Percentiles rank a stretch among this genome's conserved stretches.
phyloP scores from a whole-genome alignment of 1,139 yeast genomes.

The Pichia sp. region DNA sequence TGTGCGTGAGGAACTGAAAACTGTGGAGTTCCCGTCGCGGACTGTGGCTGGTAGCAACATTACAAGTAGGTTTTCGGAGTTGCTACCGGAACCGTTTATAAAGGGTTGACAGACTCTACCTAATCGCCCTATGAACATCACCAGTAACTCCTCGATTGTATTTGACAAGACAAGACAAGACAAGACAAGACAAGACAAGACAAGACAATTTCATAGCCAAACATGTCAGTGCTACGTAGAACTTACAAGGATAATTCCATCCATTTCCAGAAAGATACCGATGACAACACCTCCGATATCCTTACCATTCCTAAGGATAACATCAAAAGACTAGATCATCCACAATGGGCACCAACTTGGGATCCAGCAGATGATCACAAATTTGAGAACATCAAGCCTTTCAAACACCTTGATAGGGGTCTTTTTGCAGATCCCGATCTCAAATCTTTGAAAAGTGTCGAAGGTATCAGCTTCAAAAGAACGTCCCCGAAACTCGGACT shows the following conservation, averaged over 20 bases:
- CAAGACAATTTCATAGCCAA: too few species aligned
- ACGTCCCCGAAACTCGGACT: slow-evolving; percentile 64
- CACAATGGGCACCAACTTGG: slow-evolving; percentile 45
- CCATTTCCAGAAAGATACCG: slow-evolving; percentile 29
- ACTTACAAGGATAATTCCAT: slow-evolving; percentile 19
- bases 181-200: too few species aligned
- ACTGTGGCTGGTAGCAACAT: too few species aligned
- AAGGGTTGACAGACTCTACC: too few species aligned
- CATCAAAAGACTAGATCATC: slow-evolving; percentile 23
- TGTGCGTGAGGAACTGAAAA: too few species aligned
- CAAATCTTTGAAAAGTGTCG: slow-evolving; percentile 41
- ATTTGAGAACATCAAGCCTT: slow-evolving; percentile 39
- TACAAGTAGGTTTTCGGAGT: too few species aligned
- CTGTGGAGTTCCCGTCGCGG: too few species aligned
- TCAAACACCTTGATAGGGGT: slow-evolving; percentile 48
- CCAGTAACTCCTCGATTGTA: too few species aligned
- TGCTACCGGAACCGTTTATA: too few species aligned
- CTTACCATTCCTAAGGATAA: slow-evolving; percentile 27
- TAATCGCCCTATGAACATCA: too few species aligned
- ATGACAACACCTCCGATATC: slow-evolving; percentile 25
- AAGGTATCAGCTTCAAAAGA: slow-evolving; percentile 24
- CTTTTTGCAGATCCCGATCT: slow-evolving; percentile 49
- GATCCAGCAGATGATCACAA: slow-evolving; percentile 31
- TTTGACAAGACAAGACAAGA: too few species aligned
- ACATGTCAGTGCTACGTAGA: slow-evolving; percentile 9